Evolutionary conservation across 139 green algal genomes (phyloP).

Genomic region (Chlamydomonas urium): DNA sequence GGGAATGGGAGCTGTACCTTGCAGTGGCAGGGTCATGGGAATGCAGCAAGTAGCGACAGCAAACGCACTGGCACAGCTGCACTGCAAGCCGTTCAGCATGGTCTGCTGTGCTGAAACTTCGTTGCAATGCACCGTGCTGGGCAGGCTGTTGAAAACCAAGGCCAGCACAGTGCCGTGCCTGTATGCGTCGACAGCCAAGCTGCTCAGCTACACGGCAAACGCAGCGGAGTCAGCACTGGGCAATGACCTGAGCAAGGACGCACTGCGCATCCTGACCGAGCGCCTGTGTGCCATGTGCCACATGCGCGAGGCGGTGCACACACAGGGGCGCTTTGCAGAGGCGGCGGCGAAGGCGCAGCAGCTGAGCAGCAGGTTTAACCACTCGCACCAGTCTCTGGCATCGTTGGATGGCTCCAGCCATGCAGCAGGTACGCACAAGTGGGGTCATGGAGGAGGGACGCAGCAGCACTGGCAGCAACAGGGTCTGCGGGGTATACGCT

Average conservation of each 20-base stretch:
- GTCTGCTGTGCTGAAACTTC: too few species aligned
- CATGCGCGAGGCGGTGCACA: conserved; percentile 5
- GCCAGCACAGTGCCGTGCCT: too few species aligned
- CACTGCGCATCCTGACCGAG: conserved; percentile 16
- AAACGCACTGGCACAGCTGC: neutral
- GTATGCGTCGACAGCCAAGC: neutral
- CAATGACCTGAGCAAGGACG: conserved; percentile 6
- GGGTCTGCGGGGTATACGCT: too few species aligned
- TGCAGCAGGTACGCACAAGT: too few species aligned
- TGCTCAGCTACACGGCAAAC: neutral
- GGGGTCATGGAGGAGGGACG: neutral
- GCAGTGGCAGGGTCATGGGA: neutral
- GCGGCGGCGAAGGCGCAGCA: neutral
- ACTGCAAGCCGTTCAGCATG: too few species aligned
- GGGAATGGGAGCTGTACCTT: too few species aligned
- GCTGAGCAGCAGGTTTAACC: neutral
- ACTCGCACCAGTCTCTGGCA: neutral
- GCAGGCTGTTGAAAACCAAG: too few species aligned
- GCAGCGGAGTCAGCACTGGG: neutral
- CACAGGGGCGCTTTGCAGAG: neutral
- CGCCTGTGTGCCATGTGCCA: neutral
- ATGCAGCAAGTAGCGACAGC: neutral
- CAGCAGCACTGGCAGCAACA: neutral
- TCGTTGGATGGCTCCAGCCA: too few species aligned
- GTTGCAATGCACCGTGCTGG: neutral